Evolutionary conservation across 2,329 filamentous ascomycete genomes (phyloP).

Genomic region (Arthroderma uncinatum): DNA sequence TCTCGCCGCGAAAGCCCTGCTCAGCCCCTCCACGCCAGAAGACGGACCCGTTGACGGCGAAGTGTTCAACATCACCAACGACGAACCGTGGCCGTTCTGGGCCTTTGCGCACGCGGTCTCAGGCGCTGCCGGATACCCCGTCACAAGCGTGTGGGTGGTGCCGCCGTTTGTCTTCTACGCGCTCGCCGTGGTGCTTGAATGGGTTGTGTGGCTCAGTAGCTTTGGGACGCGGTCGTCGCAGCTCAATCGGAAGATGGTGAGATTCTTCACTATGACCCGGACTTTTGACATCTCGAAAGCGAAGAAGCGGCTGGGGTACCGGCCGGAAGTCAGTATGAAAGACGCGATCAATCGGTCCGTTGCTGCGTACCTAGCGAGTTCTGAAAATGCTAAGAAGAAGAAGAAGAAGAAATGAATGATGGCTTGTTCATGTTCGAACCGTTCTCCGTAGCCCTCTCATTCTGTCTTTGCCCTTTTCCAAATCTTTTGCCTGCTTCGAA

Average conservation of each 20-base stretch:
- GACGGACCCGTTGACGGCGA: slow-evolving; percentile 61
- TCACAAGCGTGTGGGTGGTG: not conserved
- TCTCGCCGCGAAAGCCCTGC: slow-evolving; percentile 58
- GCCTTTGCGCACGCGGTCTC: slow-evolving; percentile 51
- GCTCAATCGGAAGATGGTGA: not conserved
- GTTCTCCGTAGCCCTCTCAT: no score
- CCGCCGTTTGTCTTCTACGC: not conserved
- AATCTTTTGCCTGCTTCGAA: no score
- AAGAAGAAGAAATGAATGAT: not conserved
- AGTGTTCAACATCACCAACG: slow-evolving; percentile 72
- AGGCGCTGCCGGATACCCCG: not conserved
- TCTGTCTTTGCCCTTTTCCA: no score
- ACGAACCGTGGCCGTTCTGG: slow-evolving; percentile 72
- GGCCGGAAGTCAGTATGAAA: not conserved
- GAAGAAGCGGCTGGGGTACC: not conserved
- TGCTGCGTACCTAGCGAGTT: not conserved
- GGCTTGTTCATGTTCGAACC: no score
- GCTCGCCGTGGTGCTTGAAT: not conserved
- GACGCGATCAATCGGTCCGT: not conserved
- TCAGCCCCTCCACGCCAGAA: slow-evolving; percentile 39
- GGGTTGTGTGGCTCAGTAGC: not conserved
- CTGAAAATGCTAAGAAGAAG: not conserved
- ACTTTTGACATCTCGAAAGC: not conserved
- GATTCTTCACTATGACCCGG: not conserved
- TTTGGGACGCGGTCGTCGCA: not conserved